Evolutionary conservation across 1,284 basidiomycete genomes (phyloP).

Genomic region (Sanghuangporus weigelae): DNA sequence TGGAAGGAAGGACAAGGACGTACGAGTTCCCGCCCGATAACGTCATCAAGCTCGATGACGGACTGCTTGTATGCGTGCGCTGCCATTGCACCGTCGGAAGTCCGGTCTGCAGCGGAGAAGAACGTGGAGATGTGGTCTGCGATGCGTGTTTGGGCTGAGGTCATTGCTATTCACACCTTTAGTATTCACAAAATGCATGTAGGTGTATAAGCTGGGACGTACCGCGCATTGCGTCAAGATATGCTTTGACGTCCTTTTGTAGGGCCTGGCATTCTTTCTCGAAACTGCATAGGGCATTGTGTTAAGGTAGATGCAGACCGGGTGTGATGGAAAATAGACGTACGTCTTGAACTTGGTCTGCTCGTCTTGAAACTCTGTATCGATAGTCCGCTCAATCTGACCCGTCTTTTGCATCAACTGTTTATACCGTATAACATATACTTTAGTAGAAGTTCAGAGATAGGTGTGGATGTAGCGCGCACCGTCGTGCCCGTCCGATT

Average conservation of each 20-base stretch:
- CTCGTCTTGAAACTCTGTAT: constrained; percentile 91
- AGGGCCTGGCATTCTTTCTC: constrained; percentile 91
- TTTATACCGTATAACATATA: constrained; percentile 1
- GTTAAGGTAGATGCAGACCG: neutral
- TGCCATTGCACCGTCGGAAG: constrained; percentile 93
- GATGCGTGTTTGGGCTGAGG: constrained; percentile 87
- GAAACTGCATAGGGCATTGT: constrained; percentile 46
- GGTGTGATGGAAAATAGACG: constrained; percentile 31
- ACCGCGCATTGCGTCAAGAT: constrained; percentile 93
- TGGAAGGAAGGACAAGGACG: constrained; percentile 24
- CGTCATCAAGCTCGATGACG: constrained; percentile 89
- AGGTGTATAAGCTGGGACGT: constrained; percentile 4
- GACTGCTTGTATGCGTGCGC: constrained; percentile 95
- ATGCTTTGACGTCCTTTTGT: constrained; percentile 94
- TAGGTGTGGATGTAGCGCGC: constrained; percentile 22
- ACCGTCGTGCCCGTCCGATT: constrained; percentile 90
- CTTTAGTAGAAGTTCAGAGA: constrained; percentile 7
- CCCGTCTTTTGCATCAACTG: constrained; percentile 95
- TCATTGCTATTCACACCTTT: constrained; percentile 66
- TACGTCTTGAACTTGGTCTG: constrained; percentile 87
- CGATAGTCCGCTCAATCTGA: constrained; percentile 93
- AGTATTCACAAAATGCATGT: neutral
- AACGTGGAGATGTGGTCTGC: constrained; percentile 94
- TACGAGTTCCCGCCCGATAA: constrained; percentile 83
- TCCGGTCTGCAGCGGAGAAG: constrained; percentile 81